Evolutionary conservation across 331 rosid species (phyloP), one percentile per base, ranked within the genome.

Genomic region (Dryas integrifolia): DNA sequence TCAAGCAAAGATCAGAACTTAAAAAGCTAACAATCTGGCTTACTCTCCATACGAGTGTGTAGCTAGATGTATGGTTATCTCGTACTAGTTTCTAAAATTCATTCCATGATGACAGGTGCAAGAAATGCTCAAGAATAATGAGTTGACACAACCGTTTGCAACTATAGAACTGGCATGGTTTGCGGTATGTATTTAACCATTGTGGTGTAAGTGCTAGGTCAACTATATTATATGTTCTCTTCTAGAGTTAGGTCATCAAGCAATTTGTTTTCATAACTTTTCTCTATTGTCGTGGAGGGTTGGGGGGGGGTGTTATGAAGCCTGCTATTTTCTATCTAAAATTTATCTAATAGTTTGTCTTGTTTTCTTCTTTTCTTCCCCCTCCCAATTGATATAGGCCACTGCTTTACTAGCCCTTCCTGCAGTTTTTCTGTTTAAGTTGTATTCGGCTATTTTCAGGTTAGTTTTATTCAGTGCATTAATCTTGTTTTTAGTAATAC

Each of bases 121-220:
- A 77, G 72, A 74, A 50, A 35, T 72, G 72, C 86, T 85, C 5
- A 85, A 82, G 71, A 74, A 72, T 74, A 79, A 60, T 40, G 59
- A 71, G 68, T 56, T 61, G 24, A 67, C 78, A 1, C 77, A 77
- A 71, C 30, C 85, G 7, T 52, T 79, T 55, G 84, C 82, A 11
- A 73, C 75, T 15, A 70, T 85, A 71, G 83, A 79, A 43, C 67
- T 82, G 38, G 84, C 82, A 13, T 79, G 86, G 86, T 75, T 85
- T 79, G 77, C 8, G 50, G 86, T 82, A 85, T 40, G 82, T 76
- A 18, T 30, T 66, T 10, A 4, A 59, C 9, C 53, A 43, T 18
- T 24, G 0, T 40, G 58, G 10, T 45, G 24, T 3, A 21, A 18
- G 0, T 67, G 24, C 58, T n/a, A 59, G 10, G 41, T 68, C 41